Base-by-base conservation (phyloP, 2,329 filamentous ascomycete species). In the Huntiella decipiens region DNA sequence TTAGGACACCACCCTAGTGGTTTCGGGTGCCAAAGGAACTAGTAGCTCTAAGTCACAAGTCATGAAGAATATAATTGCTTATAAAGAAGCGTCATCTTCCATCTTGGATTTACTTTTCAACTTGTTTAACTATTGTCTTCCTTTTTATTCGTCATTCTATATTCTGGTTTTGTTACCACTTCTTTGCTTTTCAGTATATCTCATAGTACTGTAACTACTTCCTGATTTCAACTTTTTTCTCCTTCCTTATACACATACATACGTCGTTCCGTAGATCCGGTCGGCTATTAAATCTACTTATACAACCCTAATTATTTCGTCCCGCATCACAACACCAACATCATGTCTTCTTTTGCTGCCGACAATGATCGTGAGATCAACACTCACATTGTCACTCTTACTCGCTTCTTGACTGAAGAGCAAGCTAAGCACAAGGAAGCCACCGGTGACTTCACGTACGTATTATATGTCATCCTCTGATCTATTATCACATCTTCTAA, bases 371-470 rank as follows among this genome's bases (percentile, higher is more conserved):
- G 70, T 55, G 79, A 81, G 61, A 78, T 98, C 67, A 95, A 96
- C 71, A 92, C 84, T 52, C 77, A 95, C 63, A 96, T 98, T 59
- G 73, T 96, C 60, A 96, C 91, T 46, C 77, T 98, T 56, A 95
- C 91, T 37, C 76, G 91, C 51, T 94, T 91, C 71, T 73, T 98
- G 56, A 96, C 86, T 28, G 91, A 98, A 68, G 87, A 95, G 67
- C 91, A 98, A 63, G 66, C 71, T 51, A 95, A 95, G 65, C 78
- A 92, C 66, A 80, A 81, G 60, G 86, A 96, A 62, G 91, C 91
- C 45, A 95, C 87, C 11, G 91, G 91, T 67, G 91, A 98, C 67
- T 98, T 98, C 66, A 98, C 91, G 85, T 94, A 72, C 35, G 51
- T 38, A 51, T 81, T 65, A 13, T 15, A 13, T 38, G 47, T 32